Conservation (phyloP, 1,284 basidiomycete genomes). For the Rhodotorula sp. region DNA sequence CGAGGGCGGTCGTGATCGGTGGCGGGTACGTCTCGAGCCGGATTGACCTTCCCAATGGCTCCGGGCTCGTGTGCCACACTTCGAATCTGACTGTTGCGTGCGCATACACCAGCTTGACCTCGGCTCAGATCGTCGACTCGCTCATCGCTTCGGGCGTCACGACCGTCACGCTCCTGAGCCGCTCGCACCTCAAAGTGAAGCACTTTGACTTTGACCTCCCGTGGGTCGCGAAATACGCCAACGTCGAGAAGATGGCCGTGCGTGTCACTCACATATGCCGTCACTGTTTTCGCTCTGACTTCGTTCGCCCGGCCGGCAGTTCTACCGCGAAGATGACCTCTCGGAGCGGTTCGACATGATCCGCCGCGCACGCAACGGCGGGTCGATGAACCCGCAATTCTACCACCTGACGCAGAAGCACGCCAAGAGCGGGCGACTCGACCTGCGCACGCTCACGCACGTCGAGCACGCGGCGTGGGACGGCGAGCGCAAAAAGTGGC, state of each 20-base stretch:
- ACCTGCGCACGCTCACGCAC: conserved; percentile 9
- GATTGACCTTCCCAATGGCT: background rate
- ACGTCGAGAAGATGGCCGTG: conserved; percentile 42
- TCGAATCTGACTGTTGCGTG: background rate
- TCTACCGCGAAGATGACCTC: conserved; percentile 48
- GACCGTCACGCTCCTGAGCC: conserved; percentile 48
- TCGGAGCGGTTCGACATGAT: conserved; percentile 43
- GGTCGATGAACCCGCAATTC: conserved; percentile 48
- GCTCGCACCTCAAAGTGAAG: conserved; percentile 49
- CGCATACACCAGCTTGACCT: conserved; percentile 46
- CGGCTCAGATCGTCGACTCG: conserved; percentile 50
- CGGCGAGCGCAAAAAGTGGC: background rate
- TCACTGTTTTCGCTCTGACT: too few species aligned
- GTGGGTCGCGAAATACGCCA: conserved; percentile 25
- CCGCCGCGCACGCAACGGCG: conserved; percentile 46
- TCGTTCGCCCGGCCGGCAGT: conserved; percentile 13
- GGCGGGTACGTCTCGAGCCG: conserved; percentile 43
- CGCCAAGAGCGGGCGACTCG: conserved; percentile 42
- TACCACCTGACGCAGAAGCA: conserved; percentile 42
- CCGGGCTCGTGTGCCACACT: background rate
- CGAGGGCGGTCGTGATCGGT: conserved; percentile 48
- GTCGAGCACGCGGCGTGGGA: conserved; percentile 9
- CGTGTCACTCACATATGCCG: too few species aligned
- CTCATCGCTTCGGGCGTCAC: conserved; percentile 46
- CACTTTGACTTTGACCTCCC: conserved; percentile 40